A percentile compares a stretch with the other conserved stretches of the same genome.
Evolutionary conservation across 768 basidiomycete species (phyloP).

Genomic region (Suillus hirtellus): DNA sequence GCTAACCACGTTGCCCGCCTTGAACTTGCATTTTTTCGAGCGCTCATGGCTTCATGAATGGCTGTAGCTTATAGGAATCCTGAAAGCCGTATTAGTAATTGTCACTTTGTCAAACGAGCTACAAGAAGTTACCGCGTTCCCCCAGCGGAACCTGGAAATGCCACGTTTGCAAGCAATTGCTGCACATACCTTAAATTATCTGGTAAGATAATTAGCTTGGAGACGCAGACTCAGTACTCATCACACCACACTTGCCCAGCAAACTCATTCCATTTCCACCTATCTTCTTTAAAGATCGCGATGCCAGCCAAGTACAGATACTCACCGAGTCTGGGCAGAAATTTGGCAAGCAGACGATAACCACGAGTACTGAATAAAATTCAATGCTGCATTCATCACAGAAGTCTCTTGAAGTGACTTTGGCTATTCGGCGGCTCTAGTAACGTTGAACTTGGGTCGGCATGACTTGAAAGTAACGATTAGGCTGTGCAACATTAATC

Average conservation of each 20-base stretch:
- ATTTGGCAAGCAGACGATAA: background rate
- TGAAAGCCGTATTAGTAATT: background rate
- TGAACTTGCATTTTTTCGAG: slow-evolving; percentile 23
- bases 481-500: background rate
- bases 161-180: no score
- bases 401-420: background rate
- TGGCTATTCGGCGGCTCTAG: background rate
- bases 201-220: background rate
- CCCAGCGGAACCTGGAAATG: no score
- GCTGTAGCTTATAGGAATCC: background rate
- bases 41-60: slow-evolving; percentile 20
- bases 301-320: background rate
- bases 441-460: background rate
- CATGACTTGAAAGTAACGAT: no score
- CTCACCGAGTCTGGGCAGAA: background rate
- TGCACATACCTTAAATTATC: no score
- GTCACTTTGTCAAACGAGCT: background rate
- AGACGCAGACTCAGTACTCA: no score
- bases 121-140: no score
- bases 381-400: background rate
- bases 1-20: slow-evolving; percentile 55
- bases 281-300: background rate
- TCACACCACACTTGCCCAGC: no score
- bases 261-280: background rate
- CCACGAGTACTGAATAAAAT: background rate